A percentile compares a stretch with the other conserved stretches of the same genome.
phyloP scores from a whole-genome alignment of 441 rosid genomes.

The Geranium incanum region DNA sequence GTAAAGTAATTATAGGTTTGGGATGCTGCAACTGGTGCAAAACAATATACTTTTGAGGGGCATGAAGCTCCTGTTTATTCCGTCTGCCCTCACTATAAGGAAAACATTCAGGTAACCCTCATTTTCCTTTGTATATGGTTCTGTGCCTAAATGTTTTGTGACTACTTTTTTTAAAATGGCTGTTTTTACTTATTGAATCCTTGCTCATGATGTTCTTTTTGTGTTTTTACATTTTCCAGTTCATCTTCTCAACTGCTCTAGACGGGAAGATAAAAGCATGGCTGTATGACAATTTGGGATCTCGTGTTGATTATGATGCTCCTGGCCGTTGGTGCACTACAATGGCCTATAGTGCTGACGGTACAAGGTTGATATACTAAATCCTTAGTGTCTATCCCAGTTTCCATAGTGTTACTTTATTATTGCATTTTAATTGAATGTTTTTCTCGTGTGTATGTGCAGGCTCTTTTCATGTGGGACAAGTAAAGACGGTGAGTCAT shows the following conservation, averaged over 20 bases:
- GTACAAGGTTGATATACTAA: constrained; percentile 42
- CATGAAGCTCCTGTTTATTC: constrained; percentile 78
- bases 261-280: constrained; percentile 86
- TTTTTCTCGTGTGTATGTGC: constrained; percentile 9
- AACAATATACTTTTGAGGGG: constrained; percentile 50
- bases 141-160: no score
- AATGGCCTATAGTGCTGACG: constrained; percentile 78
- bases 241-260: constrained; percentile 66
- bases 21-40: constrained; percentile 54
- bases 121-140: neutral
- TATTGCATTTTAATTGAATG: constrained; percentile 11
- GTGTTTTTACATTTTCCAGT: constrained; percentile 28
- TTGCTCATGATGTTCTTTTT: neutral
- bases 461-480: constrained; percentile 80
- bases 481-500: constrained; percentile 64
- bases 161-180: no score
- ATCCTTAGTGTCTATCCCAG: neutral
- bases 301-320: constrained; percentile 76
- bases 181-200: neutral
- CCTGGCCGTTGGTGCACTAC: constrained; percentile 61
- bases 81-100: constrained; percentile 46
- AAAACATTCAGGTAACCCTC: constrained; percentile 1
- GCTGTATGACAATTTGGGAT: constrained; percentile 59
- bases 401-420: constrained; percentile 4
- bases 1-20: constrained; percentile 65